Base-by-base conservation (phyloP, 192 early-diverging fungal genomes). In the Coemansia guatemalensis region DNA sequence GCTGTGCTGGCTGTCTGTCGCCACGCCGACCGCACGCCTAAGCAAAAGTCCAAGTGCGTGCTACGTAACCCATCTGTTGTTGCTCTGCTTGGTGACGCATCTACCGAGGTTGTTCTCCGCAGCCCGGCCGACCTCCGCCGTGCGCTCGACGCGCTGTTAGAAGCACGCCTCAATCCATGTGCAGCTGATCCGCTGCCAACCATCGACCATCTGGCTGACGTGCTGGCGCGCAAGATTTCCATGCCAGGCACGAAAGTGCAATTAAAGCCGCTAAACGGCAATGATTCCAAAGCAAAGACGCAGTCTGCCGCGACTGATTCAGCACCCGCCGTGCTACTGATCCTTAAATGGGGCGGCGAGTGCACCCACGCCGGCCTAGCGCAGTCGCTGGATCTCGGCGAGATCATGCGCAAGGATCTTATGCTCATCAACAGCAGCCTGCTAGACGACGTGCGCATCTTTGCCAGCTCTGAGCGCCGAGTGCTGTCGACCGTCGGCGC, bases 261-360 rank as follows among this genome's bases (percentile, higher is more conserved):
- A 61, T 53, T 95, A 7, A 94, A 95, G 74, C 92, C 96, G 0
- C 78, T 77, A 9, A 89, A 84, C 64, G 83, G 69, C 56, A 27
- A 20, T 39, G 35, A 39, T 39, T 39, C 11, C 35, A 39, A 11
- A 1, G 6, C 35, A 39, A 92, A 93, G 58, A 64, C 64, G 48
- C 65, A 41, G 53, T 56, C 21, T 23, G 27, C 39, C 39, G 21
- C 12, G 2, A 53, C 56, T 1, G 77, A 77, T 2, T 61, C 62
- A 22, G 70, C 92, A 0, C 77, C 85, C 32, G 89, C 93, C 54
- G 82, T 95, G 17, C 92, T 95, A 82, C 73, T 99, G 30, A 91
- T 96, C 76, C 90, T 97, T 30, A 98, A 98, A 71, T 98, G 96
- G 96, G 95, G 95, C 53, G 96, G 91, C 52, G 90, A 91, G 78